Base-by-base conservation (phyloP, 768 basidiomycete species). In the Boletus sp. region DNA sequence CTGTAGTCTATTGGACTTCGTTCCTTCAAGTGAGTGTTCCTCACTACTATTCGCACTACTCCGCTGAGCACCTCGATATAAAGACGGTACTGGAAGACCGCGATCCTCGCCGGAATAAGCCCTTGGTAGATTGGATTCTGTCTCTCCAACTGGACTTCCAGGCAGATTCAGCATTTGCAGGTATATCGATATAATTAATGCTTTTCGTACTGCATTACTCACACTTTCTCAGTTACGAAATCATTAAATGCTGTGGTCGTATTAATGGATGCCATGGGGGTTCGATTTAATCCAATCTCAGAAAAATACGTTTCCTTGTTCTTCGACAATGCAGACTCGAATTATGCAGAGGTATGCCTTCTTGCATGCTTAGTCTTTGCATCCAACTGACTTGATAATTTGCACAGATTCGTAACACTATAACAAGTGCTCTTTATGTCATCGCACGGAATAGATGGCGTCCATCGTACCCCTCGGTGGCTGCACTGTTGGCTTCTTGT, bases 111-210 rank as follows among this genome's bases (percentile, higher is more conserved):
- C 82, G 94, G 20, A 85, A 83, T 60, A 74, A 83, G 56, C 80
- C 83, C 11, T 67, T 97, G 39, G 78, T 94, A 18, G 80, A 90
- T 59, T 95, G 90, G 84, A 83, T 94, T 55, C 66, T 89, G 33
- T 76, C 81, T 18, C 77, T 93, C 3, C 87, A 89, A 2, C 75
- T 93, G 5, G 94, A 97, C 61, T 92, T 95, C 69, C 81, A 83
- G 36, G 83, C 86, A 46, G 90, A 91, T 61, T 96, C 92, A 30
- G 90, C 92, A 3, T 97, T 97, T 70, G 82, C 87, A 61, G 87
- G 92, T 90, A 74, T 67, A 83, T 76, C 35, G 18, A 33, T 37
- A 33, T 41, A 41, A 59, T 18, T 47, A n/a, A 18, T 20, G 41
- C 15, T 7, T 10, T 28, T 12, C 11, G 11, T 42, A 10, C 7